Evolutionary conservation across 208 protist genomes (phyloP), one percentile per base, ranked within the genome.

Genomic region (Wallacemonas sp.): DNA sequence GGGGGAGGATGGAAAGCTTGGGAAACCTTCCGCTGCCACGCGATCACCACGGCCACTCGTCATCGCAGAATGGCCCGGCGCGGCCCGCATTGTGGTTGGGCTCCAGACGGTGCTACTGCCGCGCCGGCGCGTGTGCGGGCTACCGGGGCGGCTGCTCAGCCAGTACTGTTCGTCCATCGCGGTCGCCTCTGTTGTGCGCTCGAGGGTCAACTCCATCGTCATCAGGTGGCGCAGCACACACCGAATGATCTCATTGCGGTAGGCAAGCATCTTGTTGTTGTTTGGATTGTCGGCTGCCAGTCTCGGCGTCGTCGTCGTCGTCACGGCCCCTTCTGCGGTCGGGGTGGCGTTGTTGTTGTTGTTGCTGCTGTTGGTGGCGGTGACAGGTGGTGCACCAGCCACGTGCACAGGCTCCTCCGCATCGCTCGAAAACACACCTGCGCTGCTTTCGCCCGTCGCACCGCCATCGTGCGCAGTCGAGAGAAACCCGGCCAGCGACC

Each of bases 251-350:
- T 83, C 83, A 63, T 81, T 87, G 14, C 86, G 79, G 44, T 78
- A 79, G 6, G 77, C 49, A 17, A 92, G 55, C 52, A 92, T 77
- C 61, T 81, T 83, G 72, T 92, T 92, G 64, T 92, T 89, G 47
- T 87, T 24, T 21, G 52, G 52, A 24, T 58, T 58, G 16, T 58
- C 52, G 14, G 52, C 8, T 4, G 75, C 60, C 65, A 55, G 6
- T 9, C 16, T 26, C 19, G n/a, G n/a, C n/a, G n/a, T n/a, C n/a
- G n/a, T n/a, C n/a, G n/a, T n/a, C n/a, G n/a, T n/a, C n/a, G n/a
- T n/a, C n/a, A n/a, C n/a, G n/a, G n/a, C n/a, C n/a, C n/a, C n/a
- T n/a, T n/a, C n/a, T n/a, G n/a, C n/a, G n/a, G n/a, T n/a, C n/a
- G n/a, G n/a, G n/a, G n/a, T n/a, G n/a, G n/a, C n/a, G n/a, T n/a